A percentile compares a stretch with the other conserved stretches of the same genome.
phyloP scores from a whole-genome alignment of 805 yeast species.

The Saccharomyces cerevisiae region DNA sequence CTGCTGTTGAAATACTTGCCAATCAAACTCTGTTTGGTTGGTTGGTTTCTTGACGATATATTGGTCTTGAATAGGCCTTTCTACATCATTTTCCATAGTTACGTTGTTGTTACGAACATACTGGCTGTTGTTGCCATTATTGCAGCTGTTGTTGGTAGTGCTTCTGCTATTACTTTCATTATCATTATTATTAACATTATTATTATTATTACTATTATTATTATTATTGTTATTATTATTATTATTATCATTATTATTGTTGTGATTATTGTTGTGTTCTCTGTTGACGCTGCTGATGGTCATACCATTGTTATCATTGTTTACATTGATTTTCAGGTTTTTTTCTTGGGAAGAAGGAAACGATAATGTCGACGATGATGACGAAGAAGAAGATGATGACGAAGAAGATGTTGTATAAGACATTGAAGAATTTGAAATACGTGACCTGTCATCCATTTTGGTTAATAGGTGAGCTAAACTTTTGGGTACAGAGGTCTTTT shows the following conservation, averaged over 20 bases:
- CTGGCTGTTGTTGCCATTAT: neutral
- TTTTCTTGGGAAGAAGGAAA: neutral
- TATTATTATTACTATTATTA: too few species aligned
- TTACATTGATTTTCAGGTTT: constrained; percentile 3
- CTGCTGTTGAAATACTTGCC: constrained; percentile 29
- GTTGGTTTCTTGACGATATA: constrained; percentile 28
- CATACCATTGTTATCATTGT: neutral
- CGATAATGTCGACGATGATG: neutral
- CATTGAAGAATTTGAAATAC: neutral
- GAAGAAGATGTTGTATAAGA: neutral
- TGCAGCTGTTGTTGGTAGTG: neutral
- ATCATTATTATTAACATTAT: neutral
- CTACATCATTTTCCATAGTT: neutral
- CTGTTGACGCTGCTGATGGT: too few species aligned
- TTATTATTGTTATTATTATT: too few species aligned
- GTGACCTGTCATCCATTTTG: constrained; percentile 26
- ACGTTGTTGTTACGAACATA: neutral
- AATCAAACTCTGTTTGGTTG: constrained; percentile 24
- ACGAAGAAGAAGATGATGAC: neutral
- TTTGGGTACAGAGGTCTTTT: constrained; percentile 45
- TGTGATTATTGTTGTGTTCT: too few species aligned
- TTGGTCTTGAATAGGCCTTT: constrained; percentile 8
- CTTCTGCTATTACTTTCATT: neutral
- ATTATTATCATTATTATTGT: too few species aligned
- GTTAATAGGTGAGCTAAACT: constrained; percentile 43